These are phyloP conservation scores for Ascosphaera pollenicola DNA, from an alignment of 2,329 filamentous ascomycete genomes.

Conservation along the genomic window DNA sequence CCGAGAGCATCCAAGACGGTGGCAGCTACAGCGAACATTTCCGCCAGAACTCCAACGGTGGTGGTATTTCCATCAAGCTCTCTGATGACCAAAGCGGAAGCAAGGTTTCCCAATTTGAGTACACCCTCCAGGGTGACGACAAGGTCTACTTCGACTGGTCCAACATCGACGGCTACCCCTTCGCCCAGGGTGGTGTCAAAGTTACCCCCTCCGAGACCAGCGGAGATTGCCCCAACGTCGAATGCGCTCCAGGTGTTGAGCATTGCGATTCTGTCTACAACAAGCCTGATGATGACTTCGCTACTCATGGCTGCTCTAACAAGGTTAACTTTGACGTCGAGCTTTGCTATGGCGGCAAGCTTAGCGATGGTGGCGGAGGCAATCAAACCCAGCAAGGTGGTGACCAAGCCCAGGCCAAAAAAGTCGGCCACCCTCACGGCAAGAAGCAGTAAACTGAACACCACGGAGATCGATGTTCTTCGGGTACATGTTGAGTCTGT, in stretches of 20 bases:
- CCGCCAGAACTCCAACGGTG: slow-evolving; percentile 16
- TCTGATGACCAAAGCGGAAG: slow-evolving; percentile 11
- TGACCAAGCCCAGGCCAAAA: too few species aligned
- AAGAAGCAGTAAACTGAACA: too few species aligned
- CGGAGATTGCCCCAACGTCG: slow-evolving; percentile 12
- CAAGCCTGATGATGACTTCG: slow-evolving; percentile 17
- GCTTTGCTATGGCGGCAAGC: slow-evolving; percentile 9
- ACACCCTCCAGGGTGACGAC: slow-evolving; percentile 12
- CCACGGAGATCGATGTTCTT: too few species aligned
- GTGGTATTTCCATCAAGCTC: slow-evolving; percentile 22
- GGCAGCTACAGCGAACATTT: slow-evolving; percentile 15
- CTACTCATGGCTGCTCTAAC: slow-evolving; percentile 19
- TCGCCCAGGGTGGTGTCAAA: slow-evolving; percentile 15
- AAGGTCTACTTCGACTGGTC: slow-evolving; percentile 20
- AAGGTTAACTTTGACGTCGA: slow-evolving; percentile 13
- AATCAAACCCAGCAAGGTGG: too few species aligned
- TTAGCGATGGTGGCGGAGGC: too few species aligned
- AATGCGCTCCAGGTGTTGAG: slow-evolving; percentile 15
- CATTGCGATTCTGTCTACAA: slow-evolving; percentile 19
- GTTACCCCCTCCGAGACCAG: slow-evolving; percentile 10
- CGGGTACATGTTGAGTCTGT: too few species aligned
- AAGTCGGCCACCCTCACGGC: too few species aligned
- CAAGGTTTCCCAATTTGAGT: slow-evolving; percentile 22
- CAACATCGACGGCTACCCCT: slow-evolving; percentile 16
- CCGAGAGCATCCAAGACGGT: slow-evolving; percentile 15